These are phyloP conservation scores for Anthracocystis walkeri DNA, from an alignment of 1,284 basidiomycete species.

Conservation along the genomic window DNA sequence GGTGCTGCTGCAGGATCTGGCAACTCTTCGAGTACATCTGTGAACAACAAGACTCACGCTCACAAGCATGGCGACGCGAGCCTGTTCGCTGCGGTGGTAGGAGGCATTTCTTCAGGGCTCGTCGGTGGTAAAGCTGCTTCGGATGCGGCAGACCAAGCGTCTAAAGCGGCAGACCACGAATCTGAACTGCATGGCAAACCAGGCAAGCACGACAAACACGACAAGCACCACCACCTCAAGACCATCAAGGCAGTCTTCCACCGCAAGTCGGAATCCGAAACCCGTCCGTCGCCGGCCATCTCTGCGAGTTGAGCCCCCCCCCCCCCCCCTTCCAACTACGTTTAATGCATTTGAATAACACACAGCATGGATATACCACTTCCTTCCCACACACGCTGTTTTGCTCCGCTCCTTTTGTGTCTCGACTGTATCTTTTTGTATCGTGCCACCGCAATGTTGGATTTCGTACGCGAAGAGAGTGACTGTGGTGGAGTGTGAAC, in stretches of 20 bases:
- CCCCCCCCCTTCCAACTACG: no score
- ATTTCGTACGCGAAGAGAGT: no score
- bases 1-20: background rate
- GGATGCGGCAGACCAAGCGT: constrained; percentile 12
- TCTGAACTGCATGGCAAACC: constrained; percentile 14
- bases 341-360: background rate
- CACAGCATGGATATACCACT: constrained; percentile 10
- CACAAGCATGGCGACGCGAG: constrained; percentile 35
- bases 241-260: constrained; percentile 18
- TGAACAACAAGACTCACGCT: constrained; percentile 9
- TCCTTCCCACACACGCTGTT: background rate
- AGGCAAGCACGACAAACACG: constrained; percentile 17
- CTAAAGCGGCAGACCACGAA: constrained; percentile 19
- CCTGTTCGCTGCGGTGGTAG: constrained; percentile 38
- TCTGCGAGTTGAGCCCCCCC: constrained; percentile 3
- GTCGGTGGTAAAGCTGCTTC: constrained; percentile 28
- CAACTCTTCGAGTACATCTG: background rate
- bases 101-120: constrained; percentile 29
- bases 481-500: background rate
- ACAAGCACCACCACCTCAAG: constrained; percentile 21
- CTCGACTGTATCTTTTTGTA: background rate
- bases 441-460: no score
- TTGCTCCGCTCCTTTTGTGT: background rate
- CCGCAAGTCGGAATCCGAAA: background rate
- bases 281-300: background rate